phyloP scores from a whole-genome alignment of 805 yeast species.

The Dipodascus geniculatus region DNA sequence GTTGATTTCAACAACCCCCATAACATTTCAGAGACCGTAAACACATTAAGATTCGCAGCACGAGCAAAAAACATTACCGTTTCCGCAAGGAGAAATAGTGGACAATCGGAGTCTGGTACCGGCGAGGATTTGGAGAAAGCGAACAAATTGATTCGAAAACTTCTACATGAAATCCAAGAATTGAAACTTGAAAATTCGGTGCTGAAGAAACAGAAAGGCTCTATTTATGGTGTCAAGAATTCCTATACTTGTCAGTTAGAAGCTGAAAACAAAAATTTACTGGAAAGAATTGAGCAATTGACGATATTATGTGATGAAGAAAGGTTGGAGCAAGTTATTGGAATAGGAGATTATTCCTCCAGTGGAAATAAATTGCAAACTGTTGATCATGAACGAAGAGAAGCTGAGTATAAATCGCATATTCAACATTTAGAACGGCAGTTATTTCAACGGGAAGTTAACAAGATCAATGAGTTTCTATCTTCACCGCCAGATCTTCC shows the following conservation, averaged over 20 bases:
- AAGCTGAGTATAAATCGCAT: conserved; percentile 36
- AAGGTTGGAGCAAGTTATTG: conserved; percentile 36
- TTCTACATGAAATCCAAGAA: conserved; percentile 45
- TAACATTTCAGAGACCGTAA: conserved; percentile 61
- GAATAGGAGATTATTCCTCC: too few species aligned
- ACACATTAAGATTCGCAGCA: conserved; percentile 84
- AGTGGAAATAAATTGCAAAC: too few species aligned
- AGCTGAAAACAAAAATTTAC: conserved; percentile 53
- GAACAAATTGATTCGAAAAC: conserved; percentile 38
- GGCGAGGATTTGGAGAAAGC: conserved; percentile 31
- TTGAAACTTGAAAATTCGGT: conserved; percentile 37
- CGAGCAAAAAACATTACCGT: conserved; percentile 79
- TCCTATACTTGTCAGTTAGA: conserved; percentile 33
- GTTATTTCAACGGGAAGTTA: conserved; percentile 24
- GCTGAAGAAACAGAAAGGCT: not conserved
- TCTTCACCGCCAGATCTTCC: not conserved
- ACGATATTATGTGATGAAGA: conserved; percentile 43
- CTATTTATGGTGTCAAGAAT: conserved; percentile 14
- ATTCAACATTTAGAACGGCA: conserved; percentile 47
- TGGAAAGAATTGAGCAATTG: conserved; percentile 59
- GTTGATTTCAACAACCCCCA: conserved; percentile 29
- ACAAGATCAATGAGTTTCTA: not conserved
- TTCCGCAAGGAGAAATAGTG: conserved; percentile 39
- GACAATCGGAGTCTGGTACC: not conserved
- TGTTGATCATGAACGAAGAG: not conserved